Evolutionary conservation across 2,329 filamentous ascomycete genomes (phyloP).

Genomic region (Alternaria gaisen): DNA sequence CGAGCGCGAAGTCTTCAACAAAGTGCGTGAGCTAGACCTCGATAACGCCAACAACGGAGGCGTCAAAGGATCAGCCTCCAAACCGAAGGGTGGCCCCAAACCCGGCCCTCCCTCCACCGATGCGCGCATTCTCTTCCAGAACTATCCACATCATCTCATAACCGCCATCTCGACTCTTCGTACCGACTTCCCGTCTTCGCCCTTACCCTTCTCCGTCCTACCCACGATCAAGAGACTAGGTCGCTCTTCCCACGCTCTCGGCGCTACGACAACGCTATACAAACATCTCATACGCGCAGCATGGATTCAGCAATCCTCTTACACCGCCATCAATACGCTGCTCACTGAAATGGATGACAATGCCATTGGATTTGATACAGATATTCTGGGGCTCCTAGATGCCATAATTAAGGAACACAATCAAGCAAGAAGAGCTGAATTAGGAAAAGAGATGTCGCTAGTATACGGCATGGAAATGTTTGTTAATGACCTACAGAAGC

Average conservation of each 20-base stretch:
- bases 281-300: conserved; percentile 70
- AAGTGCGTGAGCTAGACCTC: conserved; percentile 66
- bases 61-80: background rate
- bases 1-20: conserved; percentile 71
- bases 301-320: conserved; percentile 69
- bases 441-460: conserved; percentile 38
- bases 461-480: conserved; percentile 51
- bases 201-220: conserved; percentile 67
- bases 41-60: conserved; percentile 27
- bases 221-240: conserved; percentile 74
- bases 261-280: conserved; percentile 74
- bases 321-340: conserved; percentile 62
- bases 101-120: conserved; percentile 28
- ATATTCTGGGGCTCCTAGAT: conserved; percentile 55
- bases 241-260: conserved; percentile 74
- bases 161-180: conserved; percentile 66
- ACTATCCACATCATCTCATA: conserved; percentile 70
- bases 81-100: conserved; percentile 4
- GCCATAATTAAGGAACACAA: conserved; percentile 42
- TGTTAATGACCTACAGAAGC: conserved; percentile 38
- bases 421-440: conserved; percentile 30
- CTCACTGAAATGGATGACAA: conserved; percentile 72
- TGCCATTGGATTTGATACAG: conserved; percentile 66
- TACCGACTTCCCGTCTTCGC: conserved; percentile 67
- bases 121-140: conserved; percentile 68